Evolutionary conservation across 495 filamentous ascomycete species (phyloP).

Genomic region (Chaetomium cochliodes): DNA sequence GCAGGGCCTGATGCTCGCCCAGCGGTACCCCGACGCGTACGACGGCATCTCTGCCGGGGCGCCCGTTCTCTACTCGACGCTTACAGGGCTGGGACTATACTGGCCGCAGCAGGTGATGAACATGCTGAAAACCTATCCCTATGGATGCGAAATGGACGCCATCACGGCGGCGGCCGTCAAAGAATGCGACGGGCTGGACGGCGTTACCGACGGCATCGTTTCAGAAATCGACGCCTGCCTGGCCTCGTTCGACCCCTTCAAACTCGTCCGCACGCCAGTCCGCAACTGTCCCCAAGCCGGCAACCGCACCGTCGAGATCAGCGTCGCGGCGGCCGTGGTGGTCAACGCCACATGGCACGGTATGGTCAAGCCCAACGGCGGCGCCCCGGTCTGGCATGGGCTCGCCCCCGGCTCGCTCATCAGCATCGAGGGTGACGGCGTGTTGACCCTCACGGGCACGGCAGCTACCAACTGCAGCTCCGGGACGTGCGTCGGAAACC

Average conservation of each 20-base stretch:
- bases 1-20: conserved; percentile 45
- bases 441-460: conserved; percentile 19
- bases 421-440: conserved; percentile 14
- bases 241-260: conserved; percentile 33
- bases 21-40: conserved; percentile 44
- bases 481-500: conserved; percentile 20
- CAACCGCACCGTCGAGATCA: conserved; percentile 19
- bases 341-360: conserved; percentile 35
- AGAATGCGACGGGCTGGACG: conserved; percentile 44
- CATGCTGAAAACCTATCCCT: conserved; percentile 25
- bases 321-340: conserved; percentile 28
- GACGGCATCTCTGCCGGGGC: conserved; percentile 45
- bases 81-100: conserved; percentile 16
- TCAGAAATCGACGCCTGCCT: conserved; percentile 26
- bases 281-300: conserved; percentile 21
- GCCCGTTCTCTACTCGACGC: conserved; percentile 37
- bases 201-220: conserved; percentile 40
- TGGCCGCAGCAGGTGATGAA: conserved; percentile 46
- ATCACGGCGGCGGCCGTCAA: conserved; percentile 30
- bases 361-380: conserved; percentile 13
- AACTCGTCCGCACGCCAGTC: conserved; percentile 22
- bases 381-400: conserved; percentile 31
- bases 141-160: conserved; percentile 38
- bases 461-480: conserved; percentile 30
- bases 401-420: not conserved